phyloP scores from a whole-genome alignment of 169 alveolate genomes.

The Plasmodium falciparum region DNA sequence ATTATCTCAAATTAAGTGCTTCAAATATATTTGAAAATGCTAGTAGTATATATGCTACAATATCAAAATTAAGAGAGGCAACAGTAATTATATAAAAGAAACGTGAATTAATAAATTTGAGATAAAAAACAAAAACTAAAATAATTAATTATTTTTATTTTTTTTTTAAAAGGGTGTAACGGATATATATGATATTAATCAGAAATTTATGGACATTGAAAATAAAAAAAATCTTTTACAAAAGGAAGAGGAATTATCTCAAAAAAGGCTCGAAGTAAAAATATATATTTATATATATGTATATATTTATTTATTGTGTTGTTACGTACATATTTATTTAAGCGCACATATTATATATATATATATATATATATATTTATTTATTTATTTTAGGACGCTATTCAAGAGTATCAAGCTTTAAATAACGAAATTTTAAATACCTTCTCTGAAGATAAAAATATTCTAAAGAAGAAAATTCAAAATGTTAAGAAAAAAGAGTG shows the following conservation, averaged over 20 bases:
- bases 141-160: background rate
- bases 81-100: slow-evolving; percentile 33
- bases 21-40: slow-evolving; percentile 73
- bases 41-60: slow-evolving; percentile 72
- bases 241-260: slow-evolving; percentile 65
- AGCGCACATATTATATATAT: background rate
- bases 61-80: slow-evolving; percentile 74
- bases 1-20: slow-evolving; percentile 59
- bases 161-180: slow-evolving; percentile 44
- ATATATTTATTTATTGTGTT: background rate
- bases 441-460: slow-evolving; percentile 56
- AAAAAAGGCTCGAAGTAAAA: slow-evolving; percentile 59
- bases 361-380: slow-evolving; percentile 7
- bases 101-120: background rate
- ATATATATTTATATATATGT: background rate
- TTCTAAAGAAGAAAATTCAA: slow-evolving; percentile 35
- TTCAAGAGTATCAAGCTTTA: slow-evolving; percentile 31
- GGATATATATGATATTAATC: slow-evolving; percentile 72
- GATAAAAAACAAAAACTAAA: background rate
- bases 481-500: slow-evolving; percentile 17
- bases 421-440: slow-evolving; percentile 61
- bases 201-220: slow-evolving; percentile 68
- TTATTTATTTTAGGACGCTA: slow-evolving; percentile 26
- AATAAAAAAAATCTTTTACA: slow-evolving; percentile 59
- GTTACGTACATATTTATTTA: background rate